Evolutionary conservation across 441 rosid species (phyloP).

Genomic region (Syzygium malaccense): DNA sequence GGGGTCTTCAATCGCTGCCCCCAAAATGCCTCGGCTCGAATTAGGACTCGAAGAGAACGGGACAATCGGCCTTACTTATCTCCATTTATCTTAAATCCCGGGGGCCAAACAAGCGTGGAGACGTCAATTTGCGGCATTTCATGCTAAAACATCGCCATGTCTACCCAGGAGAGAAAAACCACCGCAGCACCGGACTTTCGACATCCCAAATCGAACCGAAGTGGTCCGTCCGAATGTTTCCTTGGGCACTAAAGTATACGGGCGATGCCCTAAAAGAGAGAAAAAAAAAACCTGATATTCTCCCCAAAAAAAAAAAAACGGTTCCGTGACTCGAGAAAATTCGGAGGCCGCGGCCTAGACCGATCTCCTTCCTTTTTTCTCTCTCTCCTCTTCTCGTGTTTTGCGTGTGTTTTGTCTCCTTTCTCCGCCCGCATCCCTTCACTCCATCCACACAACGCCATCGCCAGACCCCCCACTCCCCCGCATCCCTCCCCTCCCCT

Average conservation of each 20-base stretch:
- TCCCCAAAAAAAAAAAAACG: neutral
- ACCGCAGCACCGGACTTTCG: rapidly evolving
- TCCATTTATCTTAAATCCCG: neutral
- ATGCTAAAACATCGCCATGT: too few species aligned
- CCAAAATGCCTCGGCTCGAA: neutral
- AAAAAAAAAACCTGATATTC: neutral
- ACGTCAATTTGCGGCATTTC: neutral
- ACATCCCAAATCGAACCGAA: too few species aligned
- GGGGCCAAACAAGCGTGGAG: neutral
- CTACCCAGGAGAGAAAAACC: neutral
- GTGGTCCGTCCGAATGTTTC: too few species aligned
- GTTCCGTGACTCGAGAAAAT: neutral
- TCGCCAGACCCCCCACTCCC: neutral
- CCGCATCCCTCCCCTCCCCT: neutral
- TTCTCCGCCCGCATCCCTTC: neutral
- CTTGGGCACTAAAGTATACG: too few species aligned
- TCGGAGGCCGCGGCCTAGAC: neutral
- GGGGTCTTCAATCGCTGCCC: neutral
- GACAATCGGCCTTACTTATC: rapidly evolving
- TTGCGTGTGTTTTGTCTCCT: neutral
- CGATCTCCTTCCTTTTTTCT: neutral
- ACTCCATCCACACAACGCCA: neutral
- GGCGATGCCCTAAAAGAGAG: too few species aligned
- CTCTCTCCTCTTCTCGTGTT: rapidly evolving
- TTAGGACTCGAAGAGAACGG: neutral